Base-by-base conservation (phyloP, 352 stramenopile genomes). In the Pythium monospermum region DNA sequence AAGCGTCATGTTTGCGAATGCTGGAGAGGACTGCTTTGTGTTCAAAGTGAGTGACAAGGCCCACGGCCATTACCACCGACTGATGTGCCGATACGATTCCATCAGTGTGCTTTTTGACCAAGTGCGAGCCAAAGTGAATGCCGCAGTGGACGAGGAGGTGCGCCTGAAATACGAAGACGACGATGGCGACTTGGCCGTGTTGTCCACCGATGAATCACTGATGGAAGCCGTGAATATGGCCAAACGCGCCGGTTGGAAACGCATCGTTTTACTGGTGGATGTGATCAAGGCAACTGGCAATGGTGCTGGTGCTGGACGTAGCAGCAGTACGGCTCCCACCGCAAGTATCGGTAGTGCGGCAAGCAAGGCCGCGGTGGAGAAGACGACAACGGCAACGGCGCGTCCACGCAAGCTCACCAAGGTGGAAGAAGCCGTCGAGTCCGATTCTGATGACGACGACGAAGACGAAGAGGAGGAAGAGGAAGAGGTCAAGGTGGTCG, bases 91-190 rank as follows among this genome's bases (percentile, higher is more conserved):
- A 12, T 91, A 84, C 58, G 78, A 93, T 48, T 69, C 76, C 38
- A 77, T 93, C 47, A 63, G 55, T 1, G 47, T 74, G 25, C 53
- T 95, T n/a, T 60, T 91, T 4, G 81, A 90, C 18, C 81, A 92
- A 52, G 82, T 94, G 37, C 82, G 82, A 6, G 66, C 77, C 49
- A 94, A 95, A 64, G 88, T 95, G 77, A 71, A 76, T 1, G 60
- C 87, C 0, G 57, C 67, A 3, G 40, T 67, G 0, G 64, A 69
- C 3, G 82, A 91, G 32, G 73, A 88, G 2, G 39, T 95, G 13
- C 76, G 76, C 0, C 61, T 95, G 15, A 93, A 91, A 66, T 95
- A 94, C 53, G 80, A 94, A 54, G 85, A 95, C 52, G 85, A 95
- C 40, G 85, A 95, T 53, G 85, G 85, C 13, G 85, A 95, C 57